A percentile compares a stretch with the other conserved stretches of the same genome.
Conservation (phyloP, 345 rosid species). For the Euphorbia pulcherrima region DNA sequence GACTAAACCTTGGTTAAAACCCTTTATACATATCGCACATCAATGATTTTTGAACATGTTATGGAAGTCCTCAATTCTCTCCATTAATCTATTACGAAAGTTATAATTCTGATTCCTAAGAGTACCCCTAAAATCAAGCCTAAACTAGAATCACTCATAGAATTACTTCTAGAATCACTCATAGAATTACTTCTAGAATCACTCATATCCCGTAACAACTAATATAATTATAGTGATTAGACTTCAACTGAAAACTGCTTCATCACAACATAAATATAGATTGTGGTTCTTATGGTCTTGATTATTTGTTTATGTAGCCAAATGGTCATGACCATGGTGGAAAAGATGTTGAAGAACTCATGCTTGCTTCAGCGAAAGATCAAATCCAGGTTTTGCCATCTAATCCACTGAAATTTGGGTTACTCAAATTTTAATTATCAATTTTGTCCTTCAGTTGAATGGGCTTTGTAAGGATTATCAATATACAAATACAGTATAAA, state of each 20-base stretch:
- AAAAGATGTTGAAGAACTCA: constrained; percentile 53
- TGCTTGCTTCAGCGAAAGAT: constrained; percentile 73
- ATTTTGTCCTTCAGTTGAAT: background rate
- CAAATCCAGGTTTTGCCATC: constrained; percentile 70
- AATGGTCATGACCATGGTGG: constrained; percentile 86
- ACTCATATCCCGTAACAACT: no score
- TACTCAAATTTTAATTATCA: background rate
- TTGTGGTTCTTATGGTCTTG: background rate
- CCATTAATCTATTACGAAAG: no score
- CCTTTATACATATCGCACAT: background rate
- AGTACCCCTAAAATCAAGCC: no score
- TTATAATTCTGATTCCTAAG: no score
- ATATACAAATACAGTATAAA: background rate
- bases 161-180: no score
- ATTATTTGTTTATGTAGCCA: constrained; percentile 43
- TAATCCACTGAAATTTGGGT: constrained; percentile 7
- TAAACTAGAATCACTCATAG: no score
- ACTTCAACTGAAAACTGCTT: background rate
- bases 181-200: no score
- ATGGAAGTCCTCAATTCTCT: no score
- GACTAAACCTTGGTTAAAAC: background rate
- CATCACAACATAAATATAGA: background rate
- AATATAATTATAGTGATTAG: background rate
- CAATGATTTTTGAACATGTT: background rate
- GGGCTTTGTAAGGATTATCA: background rate